Evolutionary conservation across 768 basidiomycete genomes (phyloP), one percentile per base, ranked within the genome.

Genomic region (Podaxis pistillaris): DNA sequence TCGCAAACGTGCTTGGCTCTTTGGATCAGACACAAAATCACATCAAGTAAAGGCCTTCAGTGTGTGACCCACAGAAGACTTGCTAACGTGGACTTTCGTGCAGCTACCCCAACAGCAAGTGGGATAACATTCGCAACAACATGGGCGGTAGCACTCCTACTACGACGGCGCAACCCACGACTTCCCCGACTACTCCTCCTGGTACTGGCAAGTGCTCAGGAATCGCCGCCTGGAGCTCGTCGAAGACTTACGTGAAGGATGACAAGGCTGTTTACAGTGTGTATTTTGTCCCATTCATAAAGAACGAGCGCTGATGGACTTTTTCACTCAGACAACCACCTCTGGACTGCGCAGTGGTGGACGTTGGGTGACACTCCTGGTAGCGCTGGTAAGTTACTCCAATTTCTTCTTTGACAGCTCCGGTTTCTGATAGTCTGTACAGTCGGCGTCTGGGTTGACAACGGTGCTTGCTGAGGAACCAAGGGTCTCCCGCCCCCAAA

Each of bases 11-110:
- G 15, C 75, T 87, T 26, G 85, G 86, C 1, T 60, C 69, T 28
- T 78, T 90, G 28, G 88, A 90, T 65, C 77, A 79, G 67, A 89
- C 87, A 0, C 73, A 79, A 73, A 89, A 90, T 68, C 88, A 89
- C 62, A 81, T 89, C 66, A 74, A 74, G 85, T 86, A 66, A 49
- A 75, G 33, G 8, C 19, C 64, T n/a, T 19, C 44, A 6, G 17
- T 19, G 50, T n/a, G 37, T 33, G 40, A 53, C 3, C 47, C 12
- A 17, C 15, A 17, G 2, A 44, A 47, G 37, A 0, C 46, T 12
- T 8, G 26, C n/a, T 38, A 44, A 46, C 30, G n/a, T 30, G 49
- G 11, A 37, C 36, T 63, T 26, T 53, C 24, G 49, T 28, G 11
- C 64, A 88, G 86, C 69, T 89, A 77, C 74, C 88, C 88, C 6